Base-by-base conservation (phyloP, 495 filamentous ascomycete species). In the Daldinia vernicosa region DNA sequence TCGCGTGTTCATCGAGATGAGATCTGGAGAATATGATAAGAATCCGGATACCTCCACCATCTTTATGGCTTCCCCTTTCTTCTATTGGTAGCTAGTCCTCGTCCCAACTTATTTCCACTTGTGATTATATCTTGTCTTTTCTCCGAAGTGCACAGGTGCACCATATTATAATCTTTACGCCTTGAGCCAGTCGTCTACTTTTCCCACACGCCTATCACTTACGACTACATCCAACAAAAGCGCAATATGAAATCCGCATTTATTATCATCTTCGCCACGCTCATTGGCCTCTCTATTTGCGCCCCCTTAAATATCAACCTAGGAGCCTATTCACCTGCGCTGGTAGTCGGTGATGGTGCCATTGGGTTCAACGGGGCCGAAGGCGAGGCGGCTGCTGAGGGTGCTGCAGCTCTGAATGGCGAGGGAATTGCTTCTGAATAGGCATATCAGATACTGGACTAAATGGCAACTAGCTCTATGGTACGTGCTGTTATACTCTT, bases 271-370 rank as follows among this genome's bases (percentile, higher is more conserved):
- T 39, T 80, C 14, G 69, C 72, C 24, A 32, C 66, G 1, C 39
- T 73, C 24, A 12, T 67, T 17, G 60, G 68, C 17, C 33, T 75
- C 26, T 60, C 71, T 47, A 58, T 64, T 45, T 74, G 81, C 51
- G 72, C 81, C 59, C 85, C 85, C 9, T 77, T 87, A 5, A 87
- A 87, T 78, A 87, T 87, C 80, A 87, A 87, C 78, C 78, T 87
- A 28, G 85, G 84, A 19, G 85, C 85, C n/a, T 87, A 86, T 72
- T 87, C 85, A 11, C 85, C 85, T 14, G 85, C 85, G 32, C 63
- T 87, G 75, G 85, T 87, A 71, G 85, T 87, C 74, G 85, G 85
- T 81, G 85, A 87, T 80, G 84, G 85, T 74, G 84, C 82, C 62
- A 86, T 87, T 63, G 83, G 83, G 14, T 85, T 87, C 69, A 77